Evolutionary conservation across 352 stramenopile genomes (phyloP).

Genomic region (Phytophthora palmivora): DNA sequence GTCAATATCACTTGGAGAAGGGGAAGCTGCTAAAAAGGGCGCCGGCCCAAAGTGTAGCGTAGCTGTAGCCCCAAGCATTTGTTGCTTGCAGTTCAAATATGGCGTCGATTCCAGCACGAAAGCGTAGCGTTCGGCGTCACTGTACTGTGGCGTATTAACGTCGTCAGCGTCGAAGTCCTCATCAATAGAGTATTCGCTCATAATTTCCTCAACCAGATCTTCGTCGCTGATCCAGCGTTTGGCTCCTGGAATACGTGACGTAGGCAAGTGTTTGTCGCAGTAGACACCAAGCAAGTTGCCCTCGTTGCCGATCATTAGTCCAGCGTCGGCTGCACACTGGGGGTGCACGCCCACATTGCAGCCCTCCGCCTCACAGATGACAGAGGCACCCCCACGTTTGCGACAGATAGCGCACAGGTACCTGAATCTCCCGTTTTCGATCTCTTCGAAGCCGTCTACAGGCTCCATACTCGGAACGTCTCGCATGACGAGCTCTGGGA

Average conservation of each 20-base stretch:
- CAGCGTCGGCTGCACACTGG: conserved; percentile 75
- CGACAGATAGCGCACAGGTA: conserved; percentile 84
- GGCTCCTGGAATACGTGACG: conserved; percentile 65
- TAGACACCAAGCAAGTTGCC: conserved; percentile 75
- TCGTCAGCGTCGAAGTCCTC: conserved; percentile 47
- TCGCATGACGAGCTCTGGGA: conserved; percentile 86
- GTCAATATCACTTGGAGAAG: conserved; percentile 30
- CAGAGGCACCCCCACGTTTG: conserved; percentile 77
- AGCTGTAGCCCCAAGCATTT: conserved; percentile 52
- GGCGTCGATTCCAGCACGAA: conserved; percentile 85
- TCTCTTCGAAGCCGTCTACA: conserved; percentile 83
- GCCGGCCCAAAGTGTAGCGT: conserved; percentile 41
- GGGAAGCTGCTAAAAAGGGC: conserved; percentile 15
- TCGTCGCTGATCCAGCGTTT: conserved; percentile 89
- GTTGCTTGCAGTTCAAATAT: conserved; percentile 57
- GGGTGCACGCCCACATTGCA: conserved; percentile 87
- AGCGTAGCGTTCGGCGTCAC: conserved; percentile 55
- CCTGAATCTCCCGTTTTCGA: conserved; percentile 84
- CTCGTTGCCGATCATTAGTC: conserved; percentile 83
- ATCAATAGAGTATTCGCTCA: conserved; percentile 75
- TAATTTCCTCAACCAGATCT: conserved; percentile 85
- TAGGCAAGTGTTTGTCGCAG: conserved; percentile 85
- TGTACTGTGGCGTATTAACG: conserved; percentile 36
- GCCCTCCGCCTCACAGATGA: conserved; percentile 81
- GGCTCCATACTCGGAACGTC: conserved; percentile 86